phyloP scores from a whole-genome alignment of 2,329 filamentous ascomycete genomes.

The Fusarium scirpi region DNA sequence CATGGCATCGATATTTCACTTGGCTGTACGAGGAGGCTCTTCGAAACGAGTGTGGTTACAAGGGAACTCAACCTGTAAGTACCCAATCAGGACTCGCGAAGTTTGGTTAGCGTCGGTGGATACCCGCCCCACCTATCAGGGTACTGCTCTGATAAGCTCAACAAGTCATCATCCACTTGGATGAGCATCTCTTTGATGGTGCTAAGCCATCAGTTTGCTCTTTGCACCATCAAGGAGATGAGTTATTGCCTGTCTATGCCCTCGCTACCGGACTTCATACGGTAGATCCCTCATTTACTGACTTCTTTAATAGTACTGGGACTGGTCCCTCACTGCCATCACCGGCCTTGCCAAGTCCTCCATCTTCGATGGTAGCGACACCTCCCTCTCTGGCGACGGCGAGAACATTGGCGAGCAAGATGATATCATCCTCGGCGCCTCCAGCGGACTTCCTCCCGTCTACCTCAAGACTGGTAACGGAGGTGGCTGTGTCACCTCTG shows the following conservation, averaged over 20 bases:
- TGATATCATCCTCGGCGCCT: conserved; percentile 44
- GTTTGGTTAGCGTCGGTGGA: too few relatives aligned
- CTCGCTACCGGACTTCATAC: background rate
- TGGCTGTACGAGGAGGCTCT: conserved; percentile 51
- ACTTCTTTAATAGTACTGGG: conserved; percentile 55
- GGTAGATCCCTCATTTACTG: background rate
- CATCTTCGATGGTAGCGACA: conserved; percentile 62
- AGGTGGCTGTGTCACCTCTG: conserved; percentile 65
- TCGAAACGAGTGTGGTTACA: conserved; percentile 52
- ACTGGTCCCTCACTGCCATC: conserved; percentile 57
- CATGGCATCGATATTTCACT: conserved; percentile 51
- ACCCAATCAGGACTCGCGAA: background rate
- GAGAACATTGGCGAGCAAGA: conserved; percentile 41
- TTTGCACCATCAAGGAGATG: too few relatives aligned
- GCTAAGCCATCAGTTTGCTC: too few relatives aligned
- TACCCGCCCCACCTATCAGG: background rate
- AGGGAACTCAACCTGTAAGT: conserved; percentile 55
- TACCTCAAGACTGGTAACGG: conserved; percentile 61
- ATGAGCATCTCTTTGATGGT: background rate
- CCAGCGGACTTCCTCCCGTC: conserved; percentile 44
- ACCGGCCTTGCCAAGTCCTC: conserved; percentile 55
- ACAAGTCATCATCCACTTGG: background rate
- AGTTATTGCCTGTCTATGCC: too few relatives aligned
- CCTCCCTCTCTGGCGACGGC: conserved; percentile 61
- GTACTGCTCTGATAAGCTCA: background rate